Evolutionary conservation across 345 rosid species (phyloP).

Genomic region (Pistacia atlantica): DNA sequence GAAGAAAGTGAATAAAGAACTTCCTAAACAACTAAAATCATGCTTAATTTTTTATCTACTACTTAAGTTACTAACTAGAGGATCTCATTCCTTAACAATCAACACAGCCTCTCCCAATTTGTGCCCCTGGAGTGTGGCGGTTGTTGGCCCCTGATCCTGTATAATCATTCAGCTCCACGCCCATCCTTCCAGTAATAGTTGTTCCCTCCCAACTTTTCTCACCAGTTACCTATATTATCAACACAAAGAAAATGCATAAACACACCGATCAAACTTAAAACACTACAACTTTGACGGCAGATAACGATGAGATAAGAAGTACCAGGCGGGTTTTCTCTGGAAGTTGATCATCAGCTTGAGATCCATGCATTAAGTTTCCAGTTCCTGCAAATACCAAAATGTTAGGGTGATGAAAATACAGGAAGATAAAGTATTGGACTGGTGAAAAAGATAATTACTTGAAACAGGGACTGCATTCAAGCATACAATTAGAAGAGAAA

Average conservation of each 20-base stretch:
- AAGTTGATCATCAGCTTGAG: conserved; percentile 28
- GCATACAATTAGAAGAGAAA: conserved; percentile 34
- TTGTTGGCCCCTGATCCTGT: conserved; percentile 80
- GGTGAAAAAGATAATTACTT: conserved; percentile 31
- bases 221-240: conserved; percentile 3
- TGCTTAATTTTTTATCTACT: neutral
- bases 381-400: conserved; percentile 34
- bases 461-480: conserved; percentile 40
- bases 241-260: conserved; percentile 2
- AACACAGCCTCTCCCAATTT: conserved; percentile 39
- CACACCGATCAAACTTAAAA: neutral
- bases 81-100: conserved; percentile 35
- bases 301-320: neutral
- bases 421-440: neutral
- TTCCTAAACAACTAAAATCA: conserved; percentile 5
- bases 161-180: conserved; percentile 58
- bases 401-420: neutral
- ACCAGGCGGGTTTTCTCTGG: conserved; percentile 23
- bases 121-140: conserved; percentile 70
- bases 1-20: neutral
- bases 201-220: conserved; percentile 23
- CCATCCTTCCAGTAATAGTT: conserved; percentile 26
- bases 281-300: no score
- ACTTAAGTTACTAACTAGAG: neutral
- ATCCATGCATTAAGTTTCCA: conserved; percentile 38